These are phyloP conservation scores for Globisporangium carolinianum DNA, from an alignment of 352 stramenopile species.

Conservation along the genomic window DNA sequence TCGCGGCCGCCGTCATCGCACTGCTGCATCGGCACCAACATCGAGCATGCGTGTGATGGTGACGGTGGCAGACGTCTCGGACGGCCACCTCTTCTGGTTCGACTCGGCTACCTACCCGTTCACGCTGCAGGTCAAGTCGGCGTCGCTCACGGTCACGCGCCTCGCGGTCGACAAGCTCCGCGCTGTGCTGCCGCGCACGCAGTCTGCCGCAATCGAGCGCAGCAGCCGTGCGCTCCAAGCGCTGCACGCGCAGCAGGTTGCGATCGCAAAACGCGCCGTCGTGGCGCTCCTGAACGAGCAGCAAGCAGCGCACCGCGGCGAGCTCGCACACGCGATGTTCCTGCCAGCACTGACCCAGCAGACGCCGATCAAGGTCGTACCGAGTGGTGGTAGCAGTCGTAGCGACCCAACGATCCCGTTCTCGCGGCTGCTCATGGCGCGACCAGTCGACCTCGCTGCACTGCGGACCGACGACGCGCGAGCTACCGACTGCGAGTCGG, in stretches of 20 bases:
- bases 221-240: slow-evolving; percentile 15
- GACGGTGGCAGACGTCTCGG: slow-evolving; percentile 43
- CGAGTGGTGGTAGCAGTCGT: not conserved
- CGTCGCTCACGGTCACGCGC: slow-evolving; percentile 29
- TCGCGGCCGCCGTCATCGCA: not conserved
- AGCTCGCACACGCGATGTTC: slow-evolving; percentile 11
- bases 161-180: slow-evolving; percentile 45
- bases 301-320: slow-evolving; percentile 16
- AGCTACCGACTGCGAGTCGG: not conserved
- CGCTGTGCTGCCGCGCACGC: slow-evolving; percentile 32
- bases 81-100: slow-evolving; percentile 52
- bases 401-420: slow-evolving; percentile 18
- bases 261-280: slow-evolving; percentile 27
- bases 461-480: slow-evolving; percentile 9
- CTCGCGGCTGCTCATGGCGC: slow-evolving; percentile 20
- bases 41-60: slow-evolving; percentile 25
- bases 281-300: slow-evolving; percentile 50
- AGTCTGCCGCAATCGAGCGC: slow-evolving; percentile 21
- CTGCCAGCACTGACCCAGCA: slow-evolving; percentile 22
- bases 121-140: slow-evolving; percentile 38
- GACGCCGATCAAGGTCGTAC: slow-evolving; percentile 9
- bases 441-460: slow-evolving; percentile 17
- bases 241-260: slow-evolving; percentile 29
- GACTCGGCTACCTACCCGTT: slow-evolving; percentile 25
- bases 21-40: not conserved